A percentile compares a stretch with the other conserved stretches of the same genome.
Conservation (phyloP, 2,329 filamentous ascomycete genomes). For the Chaetoscypha palmicola region DNA sequence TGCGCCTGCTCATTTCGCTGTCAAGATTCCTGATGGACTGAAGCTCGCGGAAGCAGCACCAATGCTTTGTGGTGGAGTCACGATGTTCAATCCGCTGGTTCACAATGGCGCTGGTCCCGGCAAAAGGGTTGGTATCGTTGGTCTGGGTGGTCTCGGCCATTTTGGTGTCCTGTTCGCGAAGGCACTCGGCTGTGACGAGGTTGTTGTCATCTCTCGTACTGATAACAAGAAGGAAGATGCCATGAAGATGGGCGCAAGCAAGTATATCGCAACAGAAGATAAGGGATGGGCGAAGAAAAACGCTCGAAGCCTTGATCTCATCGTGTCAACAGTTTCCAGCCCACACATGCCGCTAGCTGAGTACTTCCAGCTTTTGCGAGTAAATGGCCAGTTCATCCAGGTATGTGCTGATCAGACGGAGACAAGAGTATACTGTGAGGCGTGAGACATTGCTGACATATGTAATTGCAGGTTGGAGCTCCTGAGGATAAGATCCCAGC, state of each 20-base stretch:
- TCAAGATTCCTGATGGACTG: constrained; percentile 50
- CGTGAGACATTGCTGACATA: neutral
- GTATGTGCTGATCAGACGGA: constrained; percentile 9
- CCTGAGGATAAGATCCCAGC: constrained; percentile 53
- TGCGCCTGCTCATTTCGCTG: constrained; percentile 50
- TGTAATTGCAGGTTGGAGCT: constrained; percentile 47
- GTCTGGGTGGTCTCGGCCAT: constrained; percentile 68
- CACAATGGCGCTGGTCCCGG: constrained; percentile 62
- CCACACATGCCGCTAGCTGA: constrained; percentile 54
- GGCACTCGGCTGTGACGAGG: constrained; percentile 60
- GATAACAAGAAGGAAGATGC: constrained; percentile 53
- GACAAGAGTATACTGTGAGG: too few species aligned
- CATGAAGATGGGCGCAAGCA: constrained; percentile 53
- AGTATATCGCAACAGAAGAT: constrained; percentile 46
- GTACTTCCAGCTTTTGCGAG: constrained; percentile 54
- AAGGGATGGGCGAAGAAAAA: constrained; percentile 54
- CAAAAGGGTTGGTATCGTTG: constrained; percentile 63
- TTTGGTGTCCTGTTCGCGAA: constrained; percentile 65
- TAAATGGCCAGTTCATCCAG: constrained; percentile 56
- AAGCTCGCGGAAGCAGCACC: constrained; percentile 49
- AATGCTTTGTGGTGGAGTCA: constrained; percentile 73
- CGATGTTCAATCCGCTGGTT: constrained; percentile 61
- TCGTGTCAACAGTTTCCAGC: constrained; percentile 50
- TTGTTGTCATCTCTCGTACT: constrained; percentile 57
- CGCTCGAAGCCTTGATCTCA: constrained; percentile 46